Base-by-base conservation (phyloP, 2,329 filamentous ascomycete species). In the Remersonia thermophila region DNA sequence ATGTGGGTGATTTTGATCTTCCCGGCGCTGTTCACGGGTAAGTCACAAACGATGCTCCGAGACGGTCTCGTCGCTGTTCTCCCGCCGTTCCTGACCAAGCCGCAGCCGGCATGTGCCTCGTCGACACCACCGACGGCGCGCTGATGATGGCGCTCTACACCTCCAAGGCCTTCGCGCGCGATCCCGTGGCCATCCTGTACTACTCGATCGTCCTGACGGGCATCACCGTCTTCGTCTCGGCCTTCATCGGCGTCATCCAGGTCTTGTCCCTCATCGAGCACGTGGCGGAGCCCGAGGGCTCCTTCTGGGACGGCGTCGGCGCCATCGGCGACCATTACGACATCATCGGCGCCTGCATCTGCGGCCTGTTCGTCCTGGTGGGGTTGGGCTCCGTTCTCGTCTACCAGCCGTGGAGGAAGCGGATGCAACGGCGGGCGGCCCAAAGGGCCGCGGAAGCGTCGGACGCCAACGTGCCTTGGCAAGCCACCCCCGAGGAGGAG, bases 1-100 rank as follows among this genome's bases (percentile, higher is more conserved):
- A 80, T 96, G 41, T 98, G 91, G 91, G 63, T 95, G 11, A 96
- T 96, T 41, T 58, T 96, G 23, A 80, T 98, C 35, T 94, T 95
- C 40, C 91, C 91, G 0, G 57, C 89, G 1, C 63, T 96, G 1
- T 96, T 96, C 51, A 95, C 89, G 0, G 73, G 80, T 81, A 57
- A 53, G 65, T 53, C n/a, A n/a, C n/a, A n/a, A n/a, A n/a, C n/a
- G n/a, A n/a, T n/a, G n/a, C n/a, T n/a, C n/a, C n/a, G n/a, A n/a
- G n/a, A n/a, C n/a, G n/a, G n/a, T n/a, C n/a, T n/a, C n/a, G n/a
- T n/a, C n/a, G n/a, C n/a, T n/a, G n/a, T n/a, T n/a, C n/a, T n/a
- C n/a, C n/a, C n/a, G n/a, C n/a, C n/a, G n/a, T n/a, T n/a, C n/a
- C n/a, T n/a, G n/a, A n/a, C n/a, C n/a, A n/a, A n/a, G n/a, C n/a